Evolutionary conservation across 169 alveolate genomes (phyloP).

Genomic region (Pseudocohnilembus persalinus): DNA sequence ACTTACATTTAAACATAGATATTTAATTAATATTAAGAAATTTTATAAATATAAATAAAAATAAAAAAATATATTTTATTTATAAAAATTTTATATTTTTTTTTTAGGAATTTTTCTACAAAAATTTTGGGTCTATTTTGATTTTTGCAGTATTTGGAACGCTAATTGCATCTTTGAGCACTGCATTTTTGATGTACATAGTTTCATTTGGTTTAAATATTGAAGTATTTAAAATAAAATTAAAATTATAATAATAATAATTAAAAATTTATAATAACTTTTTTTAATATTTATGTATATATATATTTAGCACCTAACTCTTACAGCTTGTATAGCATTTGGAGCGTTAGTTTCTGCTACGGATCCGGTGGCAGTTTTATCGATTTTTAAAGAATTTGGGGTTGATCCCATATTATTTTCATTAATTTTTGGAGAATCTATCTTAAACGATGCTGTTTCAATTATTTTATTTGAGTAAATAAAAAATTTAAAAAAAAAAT

Average conservation of each 20-base stretch:
- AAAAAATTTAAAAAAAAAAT: constrained; percentile 27
- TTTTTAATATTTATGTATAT: too few relatives aligned
- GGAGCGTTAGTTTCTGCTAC: constrained; percentile 73
- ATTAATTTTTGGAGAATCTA: constrained; percentile 69
- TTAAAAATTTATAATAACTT: too few relatives aligned
- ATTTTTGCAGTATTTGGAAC: constrained; percentile 74
- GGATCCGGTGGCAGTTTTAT: constrained; percentile 73
- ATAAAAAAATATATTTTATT: background rate
- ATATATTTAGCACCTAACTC: constrained; percentile 13
- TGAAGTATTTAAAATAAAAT: background rate
- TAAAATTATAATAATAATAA: background rate
- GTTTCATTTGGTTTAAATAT: too few relatives aligned
- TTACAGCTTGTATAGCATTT: constrained; percentile 55
- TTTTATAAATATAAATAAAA: background rate
- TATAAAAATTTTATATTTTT: background rate
- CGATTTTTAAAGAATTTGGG: constrained; percentile 53
- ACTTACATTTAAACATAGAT: too few relatives aligned
- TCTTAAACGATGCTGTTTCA: constrained; percentile 73
- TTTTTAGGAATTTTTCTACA: constrained; percentile 44
- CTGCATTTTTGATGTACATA: constrained; percentile 36
- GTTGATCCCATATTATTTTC: constrained; percentile 48
- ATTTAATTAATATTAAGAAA: too few relatives aligned
- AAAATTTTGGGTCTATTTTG: constrained; percentile 64
- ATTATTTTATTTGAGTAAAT: constrained; percentile 43
- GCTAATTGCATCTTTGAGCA: constrained; percentile 41